phyloP scores from a whole-genome alignment of 2,329 filamentous ascomycete genomes.

The Monilinia fructicola region DNA sequence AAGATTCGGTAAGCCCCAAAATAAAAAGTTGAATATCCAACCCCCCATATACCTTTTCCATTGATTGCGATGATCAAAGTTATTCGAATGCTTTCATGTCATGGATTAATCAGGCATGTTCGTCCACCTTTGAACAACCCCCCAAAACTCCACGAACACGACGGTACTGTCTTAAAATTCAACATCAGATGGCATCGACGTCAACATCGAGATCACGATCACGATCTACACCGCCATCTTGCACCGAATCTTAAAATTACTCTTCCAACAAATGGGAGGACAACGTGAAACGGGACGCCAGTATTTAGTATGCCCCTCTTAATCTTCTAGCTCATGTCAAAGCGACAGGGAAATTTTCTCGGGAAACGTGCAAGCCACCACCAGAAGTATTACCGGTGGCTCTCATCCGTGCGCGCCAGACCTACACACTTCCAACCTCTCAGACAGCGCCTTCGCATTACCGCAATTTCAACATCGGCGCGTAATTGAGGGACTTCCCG shows the following conservation, averaged over 20 bases:
- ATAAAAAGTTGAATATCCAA: neutral
- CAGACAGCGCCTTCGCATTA: neutral
- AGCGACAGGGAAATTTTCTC: neutral
- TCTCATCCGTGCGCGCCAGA: slow-evolving; percentile 1
- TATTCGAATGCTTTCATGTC: neutral
- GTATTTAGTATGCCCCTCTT: neutral
- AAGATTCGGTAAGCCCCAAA: neutral
- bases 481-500: neutral
- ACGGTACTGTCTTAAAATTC: neutral
- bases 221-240: slow-evolving; percentile 12
- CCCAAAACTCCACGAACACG: neutral
- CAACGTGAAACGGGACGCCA: neutral
- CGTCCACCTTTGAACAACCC: neutral
- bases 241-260: slow-evolving; percentile 1
- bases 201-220: slow-evolving; percentile 9
- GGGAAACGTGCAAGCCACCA: neutral
- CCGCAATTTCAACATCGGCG: neutral
- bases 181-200: neutral
- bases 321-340: slow-evolving; percentile 6
- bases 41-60: too few relatives aligned
- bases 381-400: neutral
- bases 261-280: neutral
- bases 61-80: neutral
- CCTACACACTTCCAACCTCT: neutral
- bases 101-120: neutral